Evolutionary conservation across 192 early-diverging fungal species (phyloP).

Genomic region (Thamnidium elegans): DNA sequence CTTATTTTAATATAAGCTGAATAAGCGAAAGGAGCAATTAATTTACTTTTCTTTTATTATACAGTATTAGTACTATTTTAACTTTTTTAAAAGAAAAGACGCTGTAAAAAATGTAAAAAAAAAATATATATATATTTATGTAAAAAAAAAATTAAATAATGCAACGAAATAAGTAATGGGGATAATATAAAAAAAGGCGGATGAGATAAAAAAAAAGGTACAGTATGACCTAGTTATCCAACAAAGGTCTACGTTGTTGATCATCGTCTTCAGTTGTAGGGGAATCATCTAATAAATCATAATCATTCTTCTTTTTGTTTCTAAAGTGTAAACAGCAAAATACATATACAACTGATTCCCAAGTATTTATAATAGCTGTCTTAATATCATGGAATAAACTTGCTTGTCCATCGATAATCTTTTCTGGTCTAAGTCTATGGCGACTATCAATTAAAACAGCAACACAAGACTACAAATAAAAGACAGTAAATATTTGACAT

Average conservation of each 20-base stretch:
- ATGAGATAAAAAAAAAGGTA: too few species aligned
- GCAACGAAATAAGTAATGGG: too few species aligned
- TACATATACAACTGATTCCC: neutral
- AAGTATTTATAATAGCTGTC: neutral
- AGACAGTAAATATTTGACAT: neutral
- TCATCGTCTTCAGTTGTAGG: neutral
- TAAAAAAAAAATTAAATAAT: too few species aligned
- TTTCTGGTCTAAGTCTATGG: conserved; percentile 25
- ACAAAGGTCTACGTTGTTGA: conserved; percentile 2
- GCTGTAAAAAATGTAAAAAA: too few species aligned
- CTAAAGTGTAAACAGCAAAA: conserved; percentile 8
- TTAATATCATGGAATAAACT: conserved; percentile 22
- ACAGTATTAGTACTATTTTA: too few species aligned
- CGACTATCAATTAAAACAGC: conserved; percentile 13
- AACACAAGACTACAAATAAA: conserved; percentile 15
- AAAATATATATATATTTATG: too few species aligned
- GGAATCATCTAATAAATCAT: neutral
- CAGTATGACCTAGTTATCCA: neutral
- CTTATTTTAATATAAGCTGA: too few species aligned
- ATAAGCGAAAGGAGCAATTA: too few species aligned
- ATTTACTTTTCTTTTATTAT: too few species aligned
- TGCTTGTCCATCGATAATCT: conserved; percentile 14
- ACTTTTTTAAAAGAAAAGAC: too few species aligned
- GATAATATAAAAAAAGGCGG: too few species aligned
- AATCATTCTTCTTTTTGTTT: conserved; percentile 3